Conservation (phyloP, 768 basidiomycete species). For the Trametes elegans region DNA sequence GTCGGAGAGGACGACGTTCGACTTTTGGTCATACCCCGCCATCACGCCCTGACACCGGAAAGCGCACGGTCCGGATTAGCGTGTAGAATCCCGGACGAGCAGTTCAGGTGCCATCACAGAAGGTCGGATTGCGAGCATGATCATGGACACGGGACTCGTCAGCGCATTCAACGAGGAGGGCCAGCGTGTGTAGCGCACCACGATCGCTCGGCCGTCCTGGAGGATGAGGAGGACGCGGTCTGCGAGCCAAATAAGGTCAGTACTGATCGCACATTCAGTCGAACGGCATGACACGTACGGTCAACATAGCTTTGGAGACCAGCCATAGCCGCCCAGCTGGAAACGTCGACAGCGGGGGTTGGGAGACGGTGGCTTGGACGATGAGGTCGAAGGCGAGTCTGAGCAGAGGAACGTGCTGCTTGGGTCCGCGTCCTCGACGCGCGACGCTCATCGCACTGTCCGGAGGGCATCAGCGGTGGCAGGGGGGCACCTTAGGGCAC, state of each 20-base stretch:
- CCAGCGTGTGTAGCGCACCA: constrained; percentile 50
- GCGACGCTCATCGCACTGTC: neutral
- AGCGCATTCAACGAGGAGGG: neutral
- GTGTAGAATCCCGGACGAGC: neutral
- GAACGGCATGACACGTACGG: constrained; percentile 50
- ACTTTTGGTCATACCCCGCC: constrained; percentile 92
- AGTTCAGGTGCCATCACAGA: neutral
- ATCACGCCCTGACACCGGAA: constrained; percentile 66
- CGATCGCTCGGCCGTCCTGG: constrained; percentile 93
- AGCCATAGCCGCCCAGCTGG: constrained; percentile 53
- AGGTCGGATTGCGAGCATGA: neutral
- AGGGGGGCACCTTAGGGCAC: neutral
- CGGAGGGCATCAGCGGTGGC: neutral
- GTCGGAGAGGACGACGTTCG: constrained; percentile 93
- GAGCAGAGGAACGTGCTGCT: too few relatives aligned
- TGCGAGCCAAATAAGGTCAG: constrained; percentile 31
- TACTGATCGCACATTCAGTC: neutral
- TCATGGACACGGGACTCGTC: neutral
- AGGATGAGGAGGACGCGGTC: constrained; percentile 91
- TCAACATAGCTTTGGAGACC: constrained; percentile 92
- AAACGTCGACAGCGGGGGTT: constrained; percentile 3
- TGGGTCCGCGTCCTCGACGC: neutral
- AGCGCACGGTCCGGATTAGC: neutral
- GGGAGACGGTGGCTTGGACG: neutral
- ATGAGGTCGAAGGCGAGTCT: neutral